These are phyloP conservation scores for Wallacemonas sp. DNA, from an alignment of 208 protist genomes.

Conservation along the genomic window DNA sequence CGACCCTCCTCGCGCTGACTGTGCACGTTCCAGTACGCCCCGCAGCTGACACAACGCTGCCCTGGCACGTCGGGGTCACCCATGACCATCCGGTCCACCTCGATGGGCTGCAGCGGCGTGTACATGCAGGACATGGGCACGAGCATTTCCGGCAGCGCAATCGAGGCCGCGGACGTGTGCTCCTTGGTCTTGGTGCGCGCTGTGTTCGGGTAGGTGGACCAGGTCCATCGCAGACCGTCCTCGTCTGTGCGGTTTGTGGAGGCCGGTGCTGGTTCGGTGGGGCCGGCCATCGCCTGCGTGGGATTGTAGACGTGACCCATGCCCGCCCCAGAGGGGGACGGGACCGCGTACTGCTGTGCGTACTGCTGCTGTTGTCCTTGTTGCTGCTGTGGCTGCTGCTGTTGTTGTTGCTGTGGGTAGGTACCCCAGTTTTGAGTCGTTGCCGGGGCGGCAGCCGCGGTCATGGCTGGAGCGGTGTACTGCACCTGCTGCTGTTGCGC, in stretches of 20 bases:
- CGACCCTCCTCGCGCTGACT: constrained; percentile 58
- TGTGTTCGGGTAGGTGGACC: constrained; percentile 84
- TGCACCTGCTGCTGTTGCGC: constrained; percentile 22
- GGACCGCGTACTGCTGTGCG: no score
- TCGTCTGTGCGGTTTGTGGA: constrained; percentile 51
- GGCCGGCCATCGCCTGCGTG: background rate
- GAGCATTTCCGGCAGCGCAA: constrained; percentile 79
- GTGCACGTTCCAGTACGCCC: constrained; percentile 68
- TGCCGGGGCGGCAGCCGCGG: no score
- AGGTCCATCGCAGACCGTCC: constrained; percentile 88
- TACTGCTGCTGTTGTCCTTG: no score
- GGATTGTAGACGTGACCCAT: constrained; percentile 1
- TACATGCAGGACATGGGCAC: constrained; percentile 91
- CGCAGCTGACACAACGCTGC: constrained; percentile 68
- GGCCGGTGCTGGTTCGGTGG: constrained; percentile 25
- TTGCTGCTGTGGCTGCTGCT: no score
- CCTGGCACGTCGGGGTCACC: constrained; percentile 36
- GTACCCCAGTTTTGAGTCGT: no score
- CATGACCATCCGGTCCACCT: constrained; percentile 44
- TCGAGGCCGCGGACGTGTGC: constrained; percentile 28
- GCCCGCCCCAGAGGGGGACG: no score
- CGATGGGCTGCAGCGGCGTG: constrained; percentile 72
- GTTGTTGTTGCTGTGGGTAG: background rate
- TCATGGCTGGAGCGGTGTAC: constrained; percentile 12
- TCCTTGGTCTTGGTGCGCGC: constrained; percentile 40